These are phyloP conservation scores for Plasmopara halstedii DNA, from an alignment of 352 stramenopile genomes.

Conservation along the genomic window DNA sequence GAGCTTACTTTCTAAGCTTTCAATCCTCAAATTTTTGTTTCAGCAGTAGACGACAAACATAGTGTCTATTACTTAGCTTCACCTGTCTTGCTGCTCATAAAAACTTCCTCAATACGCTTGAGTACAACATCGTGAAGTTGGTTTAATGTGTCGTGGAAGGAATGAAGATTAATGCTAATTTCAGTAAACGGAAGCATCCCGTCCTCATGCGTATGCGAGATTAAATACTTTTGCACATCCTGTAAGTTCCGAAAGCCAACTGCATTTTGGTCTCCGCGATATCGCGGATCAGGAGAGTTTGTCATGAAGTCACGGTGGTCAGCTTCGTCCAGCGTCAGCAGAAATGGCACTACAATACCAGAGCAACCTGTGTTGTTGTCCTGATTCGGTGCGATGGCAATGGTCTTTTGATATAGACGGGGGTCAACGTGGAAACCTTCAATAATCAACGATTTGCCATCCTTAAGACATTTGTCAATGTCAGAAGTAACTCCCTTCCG, in stretches of 20 bases:
- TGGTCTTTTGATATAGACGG: conserved; percentile 74
- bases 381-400: conserved; percentile 26
- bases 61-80: not conserved
- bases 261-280: conserved; percentile 44
- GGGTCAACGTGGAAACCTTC: conserved; percentile 84
- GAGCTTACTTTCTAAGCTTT: too few relatives aligned
- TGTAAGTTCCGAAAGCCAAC: conserved; percentile 71
- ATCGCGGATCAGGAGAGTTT: conserved; percentile 76
- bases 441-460: conserved; percentile 85
- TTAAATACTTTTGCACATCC: conserved; percentile 68
- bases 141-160: conserved; percentile 81
- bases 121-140: conserved; percentile 81
- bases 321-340: conserved; percentile 53
- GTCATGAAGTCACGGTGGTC: conserved; percentile 76
- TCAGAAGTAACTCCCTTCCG: conserved; percentile 76
- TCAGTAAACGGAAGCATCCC: conserved; percentile 60
- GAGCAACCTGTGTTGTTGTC: conserved; percentile 27
- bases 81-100: conserved; percentile 15
- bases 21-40: too few relatives aligned
- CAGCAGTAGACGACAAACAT: too few relatives aligned
- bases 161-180: conserved; percentile 78
- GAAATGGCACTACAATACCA: conserved; percentile 77
- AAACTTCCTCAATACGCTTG: conserved; percentile 76
- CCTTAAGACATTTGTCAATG: conserved; percentile 85
- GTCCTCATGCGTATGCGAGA: conserved; percentile 34